Base-by-base conservation (phyloP, 73 alveolate species). In the Paramecium primaurelia region DNA sequence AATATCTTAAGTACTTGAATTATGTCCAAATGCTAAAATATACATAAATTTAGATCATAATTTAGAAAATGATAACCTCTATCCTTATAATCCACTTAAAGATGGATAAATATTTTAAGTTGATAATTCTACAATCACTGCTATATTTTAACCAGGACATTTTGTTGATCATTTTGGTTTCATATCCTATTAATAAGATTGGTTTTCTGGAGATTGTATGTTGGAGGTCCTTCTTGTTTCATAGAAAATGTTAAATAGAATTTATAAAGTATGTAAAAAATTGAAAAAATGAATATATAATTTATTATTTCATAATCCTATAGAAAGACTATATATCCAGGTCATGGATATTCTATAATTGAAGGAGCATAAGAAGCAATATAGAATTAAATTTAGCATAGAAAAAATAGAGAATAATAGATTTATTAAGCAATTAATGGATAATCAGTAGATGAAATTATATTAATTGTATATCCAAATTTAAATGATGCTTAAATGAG, bases 171-270 rank as follows among this genome's bases (percentile, higher is more conserved):
- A 92, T 54, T 59, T 58, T 58, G 47, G 87, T 34, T 92, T 92
- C 37, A 77, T 44, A 6, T 22, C 64, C 2, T n/a, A 47, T 12
- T 86, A 93, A 28, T 86, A 93, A 6, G 64, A 93, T 44, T 58
- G 86, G 28, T 93, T 93, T 59, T 71, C 94, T 36, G 95, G 96
- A 22, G 96, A 93, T 80, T 54, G 49, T 49, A 14, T 93, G 0
- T 32, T 93, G 58, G 95, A 20, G 93, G 93, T 2, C 75, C 93
- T 22, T 77, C 95, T 34, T 90, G 87, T 77, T 73, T 1, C 6
- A 40, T 73, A 4, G 54, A 73, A 6, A 38, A 73, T 73, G n/a
- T 36, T 22, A 14, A 14, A 73, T 38, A 73, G 47, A 37, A 73
- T 73, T n/a, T 73, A 2, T 20, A 14, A 11, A 30, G 59, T 22